phyloP scores from a whole-genome alignment of 2,329 filamentous ascomycete species.

The Colletotrichum liriopes region DNA sequence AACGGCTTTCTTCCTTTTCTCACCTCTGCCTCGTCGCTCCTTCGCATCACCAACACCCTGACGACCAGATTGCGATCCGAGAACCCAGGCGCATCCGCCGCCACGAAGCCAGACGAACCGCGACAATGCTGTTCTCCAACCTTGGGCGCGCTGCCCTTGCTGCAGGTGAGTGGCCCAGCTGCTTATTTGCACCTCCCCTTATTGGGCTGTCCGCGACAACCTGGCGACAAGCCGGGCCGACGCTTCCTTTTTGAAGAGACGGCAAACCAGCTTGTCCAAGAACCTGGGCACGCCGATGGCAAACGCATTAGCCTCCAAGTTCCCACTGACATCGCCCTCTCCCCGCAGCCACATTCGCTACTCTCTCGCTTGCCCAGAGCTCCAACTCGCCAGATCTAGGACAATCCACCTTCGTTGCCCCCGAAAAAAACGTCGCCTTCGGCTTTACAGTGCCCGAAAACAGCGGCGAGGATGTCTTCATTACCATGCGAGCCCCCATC shows the following conservation, averaged over 20 bases:
- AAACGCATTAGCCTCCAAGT: neutral
- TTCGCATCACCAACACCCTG: neutral
- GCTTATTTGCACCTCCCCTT: conserved; percentile 18
- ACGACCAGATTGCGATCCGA: neutral
- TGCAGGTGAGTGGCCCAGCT: conserved; percentile 39
- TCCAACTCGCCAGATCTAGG: conserved; percentile 48
- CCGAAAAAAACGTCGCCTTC: conserved; percentile 62
- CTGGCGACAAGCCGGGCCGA: neutral
- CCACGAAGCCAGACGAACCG: neutral
- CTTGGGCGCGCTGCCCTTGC: conserved; percentile 37
- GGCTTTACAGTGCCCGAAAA: conserved; percentile 65
- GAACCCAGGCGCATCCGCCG: neutral
- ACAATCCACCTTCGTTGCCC: conserved; percentile 62
- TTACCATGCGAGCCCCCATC: conserved; percentile 66
- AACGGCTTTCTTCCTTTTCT: neutral
- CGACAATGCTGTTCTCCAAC: conserved; percentile 41
- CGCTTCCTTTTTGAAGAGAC: neutral
- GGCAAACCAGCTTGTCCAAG: neutral
- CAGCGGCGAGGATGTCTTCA: conserved; percentile 65
- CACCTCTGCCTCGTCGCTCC: neutral
- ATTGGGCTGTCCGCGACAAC: conserved; percentile 6
- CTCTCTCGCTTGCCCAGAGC: conserved; percentile 47
- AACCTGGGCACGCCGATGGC: neutral
- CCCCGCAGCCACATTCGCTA: conserved; percentile 41
- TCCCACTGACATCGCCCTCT: conserved; percentile 17